Conservation (phyloP, 352 stramenopile species). For the Globisporangium iwayamae region DNA sequence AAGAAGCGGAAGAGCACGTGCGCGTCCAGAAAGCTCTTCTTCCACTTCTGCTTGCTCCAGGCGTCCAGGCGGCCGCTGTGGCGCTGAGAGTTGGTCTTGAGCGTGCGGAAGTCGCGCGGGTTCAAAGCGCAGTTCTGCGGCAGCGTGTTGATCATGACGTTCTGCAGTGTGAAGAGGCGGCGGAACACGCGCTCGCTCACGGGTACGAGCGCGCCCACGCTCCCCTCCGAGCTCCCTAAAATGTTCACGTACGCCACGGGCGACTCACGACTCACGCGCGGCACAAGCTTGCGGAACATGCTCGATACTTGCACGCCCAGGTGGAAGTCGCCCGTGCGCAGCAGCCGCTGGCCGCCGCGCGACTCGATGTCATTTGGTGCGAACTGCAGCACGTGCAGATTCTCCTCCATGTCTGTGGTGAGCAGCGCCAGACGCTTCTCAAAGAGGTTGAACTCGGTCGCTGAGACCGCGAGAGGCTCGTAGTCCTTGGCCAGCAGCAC, state of each 20-base stretch:
- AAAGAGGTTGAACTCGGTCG: conserved; percentile 82
- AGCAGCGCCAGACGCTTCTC: conserved; percentile 72
- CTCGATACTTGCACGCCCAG: conserved; percentile 72
- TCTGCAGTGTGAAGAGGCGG: conserved; percentile 85
- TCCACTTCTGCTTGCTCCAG: conserved; percentile 88
- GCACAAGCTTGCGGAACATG: conserved; percentile 76
- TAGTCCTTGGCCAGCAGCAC: conserved; percentile 85
- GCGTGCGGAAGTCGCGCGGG: conserved; percentile 76
- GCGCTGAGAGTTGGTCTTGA: conserved; percentile 66
- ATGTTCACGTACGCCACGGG: conserved; percentile 64
- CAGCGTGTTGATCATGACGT: conserved; percentile 88
- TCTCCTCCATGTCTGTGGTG: conserved; percentile 79
- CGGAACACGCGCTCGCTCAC: conserved; percentile 81
- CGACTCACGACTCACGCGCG: conserved; percentile 18
- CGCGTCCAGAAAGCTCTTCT: conserved; percentile 84
- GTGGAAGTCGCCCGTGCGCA: conserved; percentile 83
- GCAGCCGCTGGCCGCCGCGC: conserved; percentile 71
- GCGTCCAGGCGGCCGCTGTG: conserved; percentile 63
- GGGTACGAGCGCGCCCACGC: conserved; percentile 68
- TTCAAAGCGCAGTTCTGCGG: conserved; percentile 85
- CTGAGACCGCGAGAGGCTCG: conserved; percentile 69
- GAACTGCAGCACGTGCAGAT: conserved; percentile 86
- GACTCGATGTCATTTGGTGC: conserved; percentile 83
- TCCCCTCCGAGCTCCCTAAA: conserved; percentile 77
- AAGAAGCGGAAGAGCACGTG: conserved; percentile 81